Percentiles rank a stretch among this genome's conserved stretches.
phyloP scores from a whole-genome alignment of 2,329 filamentous ascomycete species.

The Microdochium paspali region DNA sequence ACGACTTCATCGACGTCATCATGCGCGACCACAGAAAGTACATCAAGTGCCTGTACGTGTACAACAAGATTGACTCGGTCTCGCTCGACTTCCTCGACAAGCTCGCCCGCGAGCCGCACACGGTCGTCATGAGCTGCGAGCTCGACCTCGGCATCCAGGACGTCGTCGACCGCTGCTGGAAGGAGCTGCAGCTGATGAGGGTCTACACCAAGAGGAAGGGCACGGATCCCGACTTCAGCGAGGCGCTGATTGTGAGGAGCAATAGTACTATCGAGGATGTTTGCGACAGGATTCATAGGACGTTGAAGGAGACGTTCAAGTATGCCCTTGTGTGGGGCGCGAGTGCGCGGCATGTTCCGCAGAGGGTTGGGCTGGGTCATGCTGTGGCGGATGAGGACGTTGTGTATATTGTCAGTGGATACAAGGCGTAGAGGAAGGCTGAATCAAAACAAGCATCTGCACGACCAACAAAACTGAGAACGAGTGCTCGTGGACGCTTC shows the following conservation, averaged over 20 bases:
- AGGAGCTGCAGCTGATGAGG: constrained; percentile 80
- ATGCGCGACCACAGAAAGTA: constrained; percentile 99
- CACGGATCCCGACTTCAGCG: constrained; percentile 75
- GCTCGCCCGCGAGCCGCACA: constrained; percentile 85
- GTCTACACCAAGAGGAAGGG: constrained; percentile 98
- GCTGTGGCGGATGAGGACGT: constrained; percentile 63
- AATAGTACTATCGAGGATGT: constrained; percentile 93
- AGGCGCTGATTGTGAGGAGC: constrained; percentile 85
- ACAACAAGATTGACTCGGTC: constrained; percentile 98
- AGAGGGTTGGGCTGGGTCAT: constrained; percentile 82
- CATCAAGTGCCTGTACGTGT: constrained; percentile 90
- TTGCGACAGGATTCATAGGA: constrained; percentile 89
- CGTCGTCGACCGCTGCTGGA: constrained; percentile 91
- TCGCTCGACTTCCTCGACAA: constrained; percentile 89
- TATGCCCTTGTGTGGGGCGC: constrained; percentile 97
- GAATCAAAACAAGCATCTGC: background rate
- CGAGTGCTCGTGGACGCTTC: too few relatives aligned
- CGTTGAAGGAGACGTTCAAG: constrained; percentile 96
- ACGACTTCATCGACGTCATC: constrained; percentile 98
- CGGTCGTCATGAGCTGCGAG: constrained; percentile 96
- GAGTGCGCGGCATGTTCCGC: constrained; percentile 88
- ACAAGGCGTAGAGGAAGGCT: constrained; percentile 40
- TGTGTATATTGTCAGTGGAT: constrained; percentile 57
- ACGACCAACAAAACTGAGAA: background rate
- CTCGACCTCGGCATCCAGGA: constrained; percentile 87